Percentiles rank a stretch among this genome's conserved stretches.
phyloP scores from a whole-genome alignment of 2,329 filamentous ascomycete species.

The Trichoderma pleuroti region DNA sequence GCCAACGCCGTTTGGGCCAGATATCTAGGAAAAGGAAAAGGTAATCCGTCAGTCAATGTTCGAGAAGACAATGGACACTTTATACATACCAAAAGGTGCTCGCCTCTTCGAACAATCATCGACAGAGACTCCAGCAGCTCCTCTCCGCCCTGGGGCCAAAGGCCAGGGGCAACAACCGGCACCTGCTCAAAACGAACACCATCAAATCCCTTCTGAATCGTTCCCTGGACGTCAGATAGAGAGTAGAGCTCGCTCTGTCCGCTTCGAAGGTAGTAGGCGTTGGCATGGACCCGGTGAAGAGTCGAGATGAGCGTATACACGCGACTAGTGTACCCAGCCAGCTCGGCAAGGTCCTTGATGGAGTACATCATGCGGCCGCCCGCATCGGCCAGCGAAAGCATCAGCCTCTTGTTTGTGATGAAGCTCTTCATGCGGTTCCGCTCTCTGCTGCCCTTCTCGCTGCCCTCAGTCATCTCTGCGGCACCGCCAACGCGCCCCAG shows the following conservation, averaged over 20 bases:
- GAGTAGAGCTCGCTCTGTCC: constrained; percentile 80
- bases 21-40: constrained; percentile 54
- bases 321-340: constrained; percentile 92
- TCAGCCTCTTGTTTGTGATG: constrained; percentile 97
- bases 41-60: not conserved
- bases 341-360: constrained; percentile 94
- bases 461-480: constrained; percentile 58
- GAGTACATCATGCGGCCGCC: constrained; percentile 99
- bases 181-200: constrained; percentile 91
- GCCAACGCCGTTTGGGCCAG: constrained; percentile 89
- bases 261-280: constrained; percentile 70
- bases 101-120: constrained; percentile 83
- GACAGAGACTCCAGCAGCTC: constrained; percentile 86
- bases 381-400: constrained; percentile 94
- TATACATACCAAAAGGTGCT: constrained; percentile 69
- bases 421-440: constrained; percentile 94
- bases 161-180: constrained; percentile 80
- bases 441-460: constrained; percentile 59
- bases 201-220: constrained; percentile 90
- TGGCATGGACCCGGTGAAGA: constrained; percentile 86
- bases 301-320: constrained; percentile 96
- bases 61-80: not conserved
- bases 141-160: constrained; percentile 88
- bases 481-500: constrained; percentile 79
- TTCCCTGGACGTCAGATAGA: constrained; percentile 86